phyloP scores from a whole-genome alignment of 257 asterid species.

The Marsdenia floribunda region DNA sequence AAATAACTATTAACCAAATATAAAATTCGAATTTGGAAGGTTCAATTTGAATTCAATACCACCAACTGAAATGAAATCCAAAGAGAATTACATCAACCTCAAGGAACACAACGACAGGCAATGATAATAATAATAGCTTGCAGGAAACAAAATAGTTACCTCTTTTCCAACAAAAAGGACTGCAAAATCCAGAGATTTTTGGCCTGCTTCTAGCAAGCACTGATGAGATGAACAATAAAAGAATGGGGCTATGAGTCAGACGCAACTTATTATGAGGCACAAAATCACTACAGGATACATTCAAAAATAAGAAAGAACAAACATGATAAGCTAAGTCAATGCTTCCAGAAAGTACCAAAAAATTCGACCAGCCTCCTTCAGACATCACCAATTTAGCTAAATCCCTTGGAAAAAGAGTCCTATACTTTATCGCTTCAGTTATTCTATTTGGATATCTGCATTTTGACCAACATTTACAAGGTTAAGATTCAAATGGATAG shows the following conservation, averaged over 20 bases:
- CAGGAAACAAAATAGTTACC: slow-evolving; percentile 38
- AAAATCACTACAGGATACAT: not conserved
- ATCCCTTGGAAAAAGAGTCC: slow-evolving; percentile 64
- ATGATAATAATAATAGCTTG: not conserved
- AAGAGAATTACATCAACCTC: not conserved
- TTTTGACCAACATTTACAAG: slow-evolving; percentile 7
- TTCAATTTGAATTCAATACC: not conserved
- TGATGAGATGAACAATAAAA: slow-evolving; percentile 30
- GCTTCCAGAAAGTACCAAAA: slow-evolving; percentile 43
- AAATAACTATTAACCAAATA: not conserved
- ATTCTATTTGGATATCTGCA: slow-evolving; percentile 39
- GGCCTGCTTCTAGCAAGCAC: slow-evolving; percentile 65
- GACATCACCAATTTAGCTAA: slow-evolving; percentile 72
- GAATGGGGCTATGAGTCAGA: not conserved
- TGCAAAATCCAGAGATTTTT: slow-evolving; percentile 56
- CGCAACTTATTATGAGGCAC: not conserved
- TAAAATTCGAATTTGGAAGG: not conserved
- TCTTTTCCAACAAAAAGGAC: slow-evolving; percentile 75
- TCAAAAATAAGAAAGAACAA: slow-evolving; percentile 1
- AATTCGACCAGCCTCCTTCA: slow-evolving; percentile 82
- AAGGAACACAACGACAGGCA: not conserved
- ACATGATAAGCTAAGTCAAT: not conserved
- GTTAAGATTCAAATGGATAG: slow-evolving; percentile 16
- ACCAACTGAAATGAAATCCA: not conserved
- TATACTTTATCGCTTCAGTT: slow-evolving; percentile 60